Base-by-base conservation (phyloP, 805 yeast species). In the Metschnikowia chrysomelidarum region DNA sequence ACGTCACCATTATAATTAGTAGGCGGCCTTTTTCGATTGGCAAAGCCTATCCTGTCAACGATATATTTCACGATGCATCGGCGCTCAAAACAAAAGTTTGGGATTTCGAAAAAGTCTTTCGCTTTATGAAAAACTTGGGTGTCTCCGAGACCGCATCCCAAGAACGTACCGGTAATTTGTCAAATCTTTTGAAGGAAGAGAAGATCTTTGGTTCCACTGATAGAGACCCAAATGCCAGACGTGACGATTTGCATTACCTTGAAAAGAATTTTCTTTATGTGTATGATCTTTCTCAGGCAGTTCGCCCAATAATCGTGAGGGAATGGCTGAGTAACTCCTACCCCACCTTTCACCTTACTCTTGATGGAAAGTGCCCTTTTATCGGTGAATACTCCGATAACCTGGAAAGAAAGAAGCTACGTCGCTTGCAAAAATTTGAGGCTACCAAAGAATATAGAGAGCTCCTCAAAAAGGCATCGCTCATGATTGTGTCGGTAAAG, bases 241-340 rank as follows among this genome's bases (percentile, higher is more conserved):
- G 96, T 38, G 95, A 86, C 49, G 96, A 91, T 55, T 75, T 83
- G 51, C 80, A 82, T 53, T 85, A 85, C 56, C 86, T 93, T 58
- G 80, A 79, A 32, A 79, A 81, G 24, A 63, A 65, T 36, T 87
- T 80, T 59, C 64, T 87, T 18, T 80, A 82, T 46, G 81, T 87
- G 24, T 91, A 82, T 62, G 98, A 93, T 53, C 67, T 84, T 17
- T 73, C 80, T 44, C 89, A 85, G 49, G 73, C 73, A 16, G 80
- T 82, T 43, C 76, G 95, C 37, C 96, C 98, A 0, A 75, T 87
- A 5, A 80, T 89, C 8, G 67, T 79, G 5, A 72, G 89, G 49
- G 98, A 93, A 59, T 93, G 96, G 95, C 43, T 50, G 37, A 63
- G 64, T 36, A 69, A 69, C 37, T 49, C 24, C 36, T 60, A 57